These are phyloP conservation scores for Aureobasidium sp. DNA, from an alignment of 2,329 filamentous ascomycete species.

Conservation along the genomic window DNA sequence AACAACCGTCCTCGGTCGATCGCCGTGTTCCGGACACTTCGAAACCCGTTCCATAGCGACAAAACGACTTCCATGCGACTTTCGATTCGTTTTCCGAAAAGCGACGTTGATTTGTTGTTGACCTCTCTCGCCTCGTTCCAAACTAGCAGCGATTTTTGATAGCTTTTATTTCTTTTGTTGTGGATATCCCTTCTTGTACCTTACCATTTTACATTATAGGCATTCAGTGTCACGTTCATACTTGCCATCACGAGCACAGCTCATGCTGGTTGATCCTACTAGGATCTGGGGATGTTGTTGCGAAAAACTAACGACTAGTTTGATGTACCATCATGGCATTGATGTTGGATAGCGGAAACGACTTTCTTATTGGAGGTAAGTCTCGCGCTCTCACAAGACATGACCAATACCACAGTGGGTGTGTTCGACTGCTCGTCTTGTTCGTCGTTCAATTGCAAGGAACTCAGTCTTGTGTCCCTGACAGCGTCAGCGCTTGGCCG, in stretches of 20 bases:
- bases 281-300: background rate
- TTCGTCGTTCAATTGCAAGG: background rate
- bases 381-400: background rate
- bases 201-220: constrained; percentile 1
- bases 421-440: background rate
- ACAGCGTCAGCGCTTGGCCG: background rate
- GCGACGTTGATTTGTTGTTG: background rate
- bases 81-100: background rate
- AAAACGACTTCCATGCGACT: background rate
- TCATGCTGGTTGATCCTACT: background rate
- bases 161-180: constrained; percentile 8
- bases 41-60: background rate
- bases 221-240: constrained; percentile 7
- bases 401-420: background rate
- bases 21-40: background rate
- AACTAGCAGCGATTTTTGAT: background rate
- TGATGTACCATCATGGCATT: background rate
- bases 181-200: constrained; percentile 11
- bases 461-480: background rate
- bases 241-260: background rate
- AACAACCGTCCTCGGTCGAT: background rate
- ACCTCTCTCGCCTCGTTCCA: background rate
- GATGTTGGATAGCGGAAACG: background rate
- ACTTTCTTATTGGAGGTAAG: background rate
- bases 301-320: background rate